phyloP scores from a whole-genome alignment of 2,329 filamentous ascomycete species.

The Clonostachys solani region DNA sequence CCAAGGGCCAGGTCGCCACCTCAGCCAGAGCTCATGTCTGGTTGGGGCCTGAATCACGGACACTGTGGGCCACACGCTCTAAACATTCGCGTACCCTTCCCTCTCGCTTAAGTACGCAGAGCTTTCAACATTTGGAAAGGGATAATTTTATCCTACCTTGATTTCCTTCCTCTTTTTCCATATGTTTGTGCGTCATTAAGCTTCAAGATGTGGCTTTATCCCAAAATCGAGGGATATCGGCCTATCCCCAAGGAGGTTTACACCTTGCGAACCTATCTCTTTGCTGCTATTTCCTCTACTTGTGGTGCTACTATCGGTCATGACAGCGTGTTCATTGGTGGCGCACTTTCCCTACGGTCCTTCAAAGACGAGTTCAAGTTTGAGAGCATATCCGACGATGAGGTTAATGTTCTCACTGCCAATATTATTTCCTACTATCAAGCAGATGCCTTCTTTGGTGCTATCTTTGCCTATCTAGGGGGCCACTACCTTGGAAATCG shows the following conservation, averaged over 20 bases:
- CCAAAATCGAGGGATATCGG: conserved; percentile 23
- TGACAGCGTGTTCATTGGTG: conserved; percentile 60
- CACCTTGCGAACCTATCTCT: conserved; percentile 25
- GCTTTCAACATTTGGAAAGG: too few relatives aligned
- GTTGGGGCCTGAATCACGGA: too few relatives aligned
- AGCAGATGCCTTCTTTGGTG: conserved; percentile 67
- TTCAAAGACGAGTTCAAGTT: conserved; percentile 60
- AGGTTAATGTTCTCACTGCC: conserved; percentile 48
- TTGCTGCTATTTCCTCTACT: conserved; percentile 27
- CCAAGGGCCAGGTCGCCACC: too few relatives aligned
- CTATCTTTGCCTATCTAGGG: conserved; percentile 53
- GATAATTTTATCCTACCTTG: too few relatives aligned
- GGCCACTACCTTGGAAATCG: conserved; percentile 18
- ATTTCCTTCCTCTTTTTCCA: too few relatives aligned
- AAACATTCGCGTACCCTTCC: too few relatives aligned
- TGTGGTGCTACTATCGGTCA: conserved; percentile 35
- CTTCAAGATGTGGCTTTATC: conserved; percentile 17
- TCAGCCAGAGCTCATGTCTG: too few relatives aligned
- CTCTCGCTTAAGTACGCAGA: too few relatives aligned
- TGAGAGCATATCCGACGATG: conserved; percentile 26
- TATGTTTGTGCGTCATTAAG: too few relatives aligned
- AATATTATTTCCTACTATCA: conserved; percentile 67
- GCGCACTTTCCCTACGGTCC: conserved; percentile 56
- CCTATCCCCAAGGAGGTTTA: conserved; percentile 29
- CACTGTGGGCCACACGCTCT: too few relatives aligned